Conservation (phyloP, 371 early-diverging fungal species). For the Batkoa obscura region DNA sequence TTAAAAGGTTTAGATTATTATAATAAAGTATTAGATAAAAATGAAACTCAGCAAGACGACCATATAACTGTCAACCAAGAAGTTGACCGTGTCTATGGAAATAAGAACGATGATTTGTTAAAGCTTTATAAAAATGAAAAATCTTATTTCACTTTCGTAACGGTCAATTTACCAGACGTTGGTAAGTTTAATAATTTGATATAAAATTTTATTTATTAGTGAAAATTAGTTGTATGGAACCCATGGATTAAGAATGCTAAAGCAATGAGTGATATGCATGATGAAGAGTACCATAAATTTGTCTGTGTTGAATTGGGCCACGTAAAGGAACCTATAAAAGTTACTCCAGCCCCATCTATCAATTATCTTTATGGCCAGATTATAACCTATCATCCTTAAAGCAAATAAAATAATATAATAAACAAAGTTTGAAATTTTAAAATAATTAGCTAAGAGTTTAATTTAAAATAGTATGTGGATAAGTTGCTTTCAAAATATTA, state of each 20-base stretch:
- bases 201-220: not conserved
- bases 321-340: constrained; percentile 45
- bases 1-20: constrained; percentile 30
- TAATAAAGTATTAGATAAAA: constrained; percentile 47
- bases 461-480: too few species aligned
- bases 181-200: constrained; percentile 17
- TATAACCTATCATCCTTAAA: too few species aligned
- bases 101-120: constrained; percentile 21
- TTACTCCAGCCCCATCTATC: constrained; percentile 39
- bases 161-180: constrained; percentile 42
- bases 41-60: constrained; percentile 12
- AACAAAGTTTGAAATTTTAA: too few species aligned
- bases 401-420: too few species aligned
- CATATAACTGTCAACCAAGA: constrained; percentile 32
- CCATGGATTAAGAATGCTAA: constrained; percentile 82
- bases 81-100: constrained; percentile 59
- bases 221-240: constrained; percentile 76
- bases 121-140: constrained; percentile 23
- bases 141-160: constrained; percentile 20
- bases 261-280: constrained; percentile 73
- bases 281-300: constrained; percentile 63
- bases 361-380: constrained; percentile 59
- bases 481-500: too few species aligned
- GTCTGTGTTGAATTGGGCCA: constrained; percentile 79
- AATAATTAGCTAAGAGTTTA: too few species aligned